Evolutionary conservation across 257 asterid genomes (phyloP).

Genomic region (Buddleja alternifolia): DNA sequence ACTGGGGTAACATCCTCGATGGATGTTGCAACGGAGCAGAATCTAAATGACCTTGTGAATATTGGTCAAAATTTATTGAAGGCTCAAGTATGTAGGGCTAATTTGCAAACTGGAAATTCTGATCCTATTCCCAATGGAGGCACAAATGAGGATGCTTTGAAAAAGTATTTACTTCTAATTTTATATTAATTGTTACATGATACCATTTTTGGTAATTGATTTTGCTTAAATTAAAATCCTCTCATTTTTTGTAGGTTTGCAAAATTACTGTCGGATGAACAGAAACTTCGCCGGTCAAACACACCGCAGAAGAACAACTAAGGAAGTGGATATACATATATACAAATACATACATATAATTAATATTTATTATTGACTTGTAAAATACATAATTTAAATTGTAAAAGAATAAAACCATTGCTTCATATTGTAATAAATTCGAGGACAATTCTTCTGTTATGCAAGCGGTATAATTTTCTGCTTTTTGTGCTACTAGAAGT

Average conservation of each 20-base stretch:
- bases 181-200: too few relatives aligned
- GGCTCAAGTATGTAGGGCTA: slow-evolving; percentile 34
- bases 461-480: too few relatives aligned
- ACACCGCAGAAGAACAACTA: slow-evolving; percentile 18
- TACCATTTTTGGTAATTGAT: too few relatives aligned
- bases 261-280: slow-evolving; percentile 46
- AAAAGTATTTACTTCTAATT: slow-evolving; percentile 29
- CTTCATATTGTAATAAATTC: too few relatives aligned
- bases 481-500: too few relatives aligned
- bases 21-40: slow-evolving; percentile 48
- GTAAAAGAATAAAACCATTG: too few relatives aligned
- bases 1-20: slow-evolving; percentile 42
- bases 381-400: too few relatives aligned
- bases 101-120: slow-evolving; percentile 47
- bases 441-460: too few relatives aligned
- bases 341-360: too few relatives aligned
- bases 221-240: background rate
- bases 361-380: too few relatives aligned
- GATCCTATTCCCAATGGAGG: slow-evolving; percentile 56
- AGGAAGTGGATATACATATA: too few relatives aligned
- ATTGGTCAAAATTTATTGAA: slow-evolving; percentile 50
- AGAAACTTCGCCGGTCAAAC: slow-evolving; percentile 42
- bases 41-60: slow-evolving; percentile 42
- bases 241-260: slow-evolving; percentile 50
- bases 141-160: slow-evolving; percentile 63